phyloP scores from a whole-genome alignment of 495 filamentous ascomycete species.

The Hypomontagnella monticulosa region DNA sequence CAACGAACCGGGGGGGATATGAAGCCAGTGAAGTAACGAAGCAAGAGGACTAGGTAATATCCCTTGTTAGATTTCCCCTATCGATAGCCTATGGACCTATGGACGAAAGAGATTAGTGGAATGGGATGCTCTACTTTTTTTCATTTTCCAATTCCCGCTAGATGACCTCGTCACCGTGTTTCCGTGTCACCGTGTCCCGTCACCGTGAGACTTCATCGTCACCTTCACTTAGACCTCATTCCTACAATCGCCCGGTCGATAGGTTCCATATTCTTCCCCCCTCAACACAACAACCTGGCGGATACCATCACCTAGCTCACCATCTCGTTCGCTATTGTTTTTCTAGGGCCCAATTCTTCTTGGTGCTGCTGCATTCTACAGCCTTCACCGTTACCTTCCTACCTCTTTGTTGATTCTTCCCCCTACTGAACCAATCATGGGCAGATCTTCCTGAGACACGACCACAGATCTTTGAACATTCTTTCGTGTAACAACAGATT shows the following conservation, averaged over 20 bases:
- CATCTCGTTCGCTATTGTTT: background rate
- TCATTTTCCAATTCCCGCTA: slow-evolving; percentile 12
- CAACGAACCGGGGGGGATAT: background rate
- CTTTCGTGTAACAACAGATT: slow-evolving; percentile 16
- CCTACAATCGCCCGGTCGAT: slow-evolving; percentile 21
- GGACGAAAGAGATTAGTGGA: slow-evolving; percentile 2
- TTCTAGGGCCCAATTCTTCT: background rate
- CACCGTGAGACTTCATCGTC: slow-evolving; percentile 12
- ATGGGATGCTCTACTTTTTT: slow-evolving; percentile 20
- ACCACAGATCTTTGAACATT: slow-evolving; percentile 19
- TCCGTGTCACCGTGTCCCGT: slow-evolving; percentile 3
- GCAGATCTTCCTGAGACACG: slow-evolving; percentile 24
- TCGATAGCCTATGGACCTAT: slow-evolving; percentile 14
- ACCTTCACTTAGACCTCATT: slow-evolving; percentile 5
- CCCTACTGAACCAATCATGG: slow-evolving; percentile 14
- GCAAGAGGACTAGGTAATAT: slow-evolving; percentile 14
- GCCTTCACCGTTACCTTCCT: too few relatives aligned
- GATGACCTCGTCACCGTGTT: background rate
- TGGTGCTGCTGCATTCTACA: too few relatives aligned
- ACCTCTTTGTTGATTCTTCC: slow-evolving; percentile 4
- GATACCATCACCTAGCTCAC: background rate
- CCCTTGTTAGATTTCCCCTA: slow-evolving; percentile 15
- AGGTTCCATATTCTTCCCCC: slow-evolving; percentile 8
- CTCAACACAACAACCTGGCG: background rate
- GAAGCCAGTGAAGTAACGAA: slow-evolving; percentile 1